Evolutionary conservation across 495 filamentous ascomycete species (phyloP), one percentile per base, ranked within the genome.

Genomic region (Penicillium dipodomyicola): DNA sequence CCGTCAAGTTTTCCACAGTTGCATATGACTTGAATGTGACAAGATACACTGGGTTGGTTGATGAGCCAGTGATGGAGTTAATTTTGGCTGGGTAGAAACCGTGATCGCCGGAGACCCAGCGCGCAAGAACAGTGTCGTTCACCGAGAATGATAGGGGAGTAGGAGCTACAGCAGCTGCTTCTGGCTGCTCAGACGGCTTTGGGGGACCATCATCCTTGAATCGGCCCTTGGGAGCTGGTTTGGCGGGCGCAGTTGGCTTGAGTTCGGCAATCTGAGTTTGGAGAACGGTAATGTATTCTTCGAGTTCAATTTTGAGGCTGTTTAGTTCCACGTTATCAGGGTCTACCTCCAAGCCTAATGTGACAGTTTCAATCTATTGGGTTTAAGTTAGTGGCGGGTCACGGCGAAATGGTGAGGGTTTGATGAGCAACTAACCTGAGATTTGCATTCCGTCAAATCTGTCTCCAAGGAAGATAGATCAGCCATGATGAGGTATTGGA

Each of bases 61-160:
- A 86, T 5, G 91, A 94, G 59, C 94, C 94, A 37, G 92, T 97
- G 61, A 96, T 92, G 30, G 89, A 91, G 17, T 88, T 94, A 72
- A 98, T 95, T 56, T 89, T 85, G 39, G 95, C 94, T 30, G 90
- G 88, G 76, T 97, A 97, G 79, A 92, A 96, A 8, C 81, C 80
- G 65, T 89, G 89, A 69, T 97, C 94, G 41, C 91, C 93, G 4
- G 90, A 88, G 33, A 87, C 76, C 92, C 91, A 98, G 68, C 89
- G 89, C 23, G 93, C 94, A 68, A 95, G 78, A 37, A 96, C 89
- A 30, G 77, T 86, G 65, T 97, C 94, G 65, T 96, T 96, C 58
- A 97, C 90, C 49, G 88, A 82, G 70, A 91, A 96, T 3, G 80
- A 81, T 11, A 75, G 74, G 6, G 76, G 74, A 0, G 67, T 64